Base-by-base conservation (phyloP, 305 asterid genomes). In the Stenogyne calaminthoides region DNA sequence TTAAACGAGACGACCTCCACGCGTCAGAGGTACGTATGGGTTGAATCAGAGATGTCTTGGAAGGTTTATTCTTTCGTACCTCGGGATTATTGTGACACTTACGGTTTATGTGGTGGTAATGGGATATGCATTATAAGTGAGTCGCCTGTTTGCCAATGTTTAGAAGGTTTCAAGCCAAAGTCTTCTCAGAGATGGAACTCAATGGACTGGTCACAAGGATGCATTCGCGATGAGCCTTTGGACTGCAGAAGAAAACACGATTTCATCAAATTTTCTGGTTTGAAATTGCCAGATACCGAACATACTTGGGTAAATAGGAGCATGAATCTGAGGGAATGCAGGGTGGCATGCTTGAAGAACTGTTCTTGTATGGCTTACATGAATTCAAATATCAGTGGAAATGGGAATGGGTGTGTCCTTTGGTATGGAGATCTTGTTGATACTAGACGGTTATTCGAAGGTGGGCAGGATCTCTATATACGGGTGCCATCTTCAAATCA, bases 281-380 rank as follows among this genome's bases (percentile, higher is more conserved):
- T 82, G 68, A 83, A 83, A 71, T 32, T 87, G 51, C 88, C 92
- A 2, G 90, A 85, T 77, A 40, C 75, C 7, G n/a, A 54, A 12
- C 15, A 71, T 67, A 51, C 83, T 67, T 75, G 77, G 66, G 71
- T 77, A 39, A 76, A 78, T 42, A 34, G 12, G 49, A 83, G 78
- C 68, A 75, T 82, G 86, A 71, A 58, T 59, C 51, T 84, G 34
- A 65, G 60, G 57, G 89, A 78, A 69, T 88, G 94, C 82, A 68
- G 69, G 68, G 76, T 67, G 62, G 70, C 64, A 3, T 86, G 91
- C 75, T 75, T 83, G 69, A 86, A 72, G 56, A 84, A 86, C 42
- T 84, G 87, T 58, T 88, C 94, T n/a, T 86, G 94, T 67, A 81
- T 70, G 77, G 94, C 89, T 57, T 88, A 81, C 66, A 49, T 85